Percentiles rank a stretch among this genome's conserved stretches.
These are phyloP conservation scores for Elaeagnus macrophylla DNA, from an alignment of 306 rosid genomes.

Conservation along the genomic window DNA sequence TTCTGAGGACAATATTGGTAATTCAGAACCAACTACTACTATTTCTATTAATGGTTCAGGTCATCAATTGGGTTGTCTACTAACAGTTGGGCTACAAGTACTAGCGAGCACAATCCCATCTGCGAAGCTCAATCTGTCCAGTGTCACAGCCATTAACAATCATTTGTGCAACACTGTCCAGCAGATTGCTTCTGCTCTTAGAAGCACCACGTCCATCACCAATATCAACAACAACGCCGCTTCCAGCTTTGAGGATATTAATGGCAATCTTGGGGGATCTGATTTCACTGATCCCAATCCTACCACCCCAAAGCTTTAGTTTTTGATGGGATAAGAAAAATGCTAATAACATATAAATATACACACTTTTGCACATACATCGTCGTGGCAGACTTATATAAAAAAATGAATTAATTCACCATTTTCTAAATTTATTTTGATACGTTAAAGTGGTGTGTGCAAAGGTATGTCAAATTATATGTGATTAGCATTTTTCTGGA, in stretches of 20 bases:
- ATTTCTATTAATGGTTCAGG: conserved; percentile 7
- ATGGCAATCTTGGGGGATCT: conserved; percentile 18
- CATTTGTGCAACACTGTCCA: conserved; percentile 73
- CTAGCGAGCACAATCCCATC: conserved; percentile 77
- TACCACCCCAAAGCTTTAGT: conserved; percentile 20
- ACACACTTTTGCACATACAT: not conserved
- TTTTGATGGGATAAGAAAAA: conserved; percentile 14
- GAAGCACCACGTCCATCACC: conserved; percentile 2
- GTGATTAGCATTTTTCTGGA: too few species aligned
- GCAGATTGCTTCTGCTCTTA: conserved; percentile 58
- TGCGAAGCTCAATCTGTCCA: conserved; percentile 67
- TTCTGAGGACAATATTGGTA: conserved; percentile 12
- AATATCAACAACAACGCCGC: not conserved
- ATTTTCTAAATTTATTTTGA: too few species aligned
- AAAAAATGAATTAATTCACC: too few species aligned
- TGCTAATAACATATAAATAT: not conserved
- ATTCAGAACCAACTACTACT: not conserved
- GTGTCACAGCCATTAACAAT: conserved; percentile 70
- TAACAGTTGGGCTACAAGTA: conserved; percentile 71
- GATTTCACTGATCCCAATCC: conserved; percentile 23
- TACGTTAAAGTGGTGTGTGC: too few species aligned
- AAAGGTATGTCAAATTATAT: too few species aligned
- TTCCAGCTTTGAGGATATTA: conserved; percentile 4
- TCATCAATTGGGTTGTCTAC: conserved; percentile 36
- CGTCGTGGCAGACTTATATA: too few species aligned